Conservation (phyloP, 2,329 filamentous ascomycete species). For the Karstenula rhodostoma region DNA sequence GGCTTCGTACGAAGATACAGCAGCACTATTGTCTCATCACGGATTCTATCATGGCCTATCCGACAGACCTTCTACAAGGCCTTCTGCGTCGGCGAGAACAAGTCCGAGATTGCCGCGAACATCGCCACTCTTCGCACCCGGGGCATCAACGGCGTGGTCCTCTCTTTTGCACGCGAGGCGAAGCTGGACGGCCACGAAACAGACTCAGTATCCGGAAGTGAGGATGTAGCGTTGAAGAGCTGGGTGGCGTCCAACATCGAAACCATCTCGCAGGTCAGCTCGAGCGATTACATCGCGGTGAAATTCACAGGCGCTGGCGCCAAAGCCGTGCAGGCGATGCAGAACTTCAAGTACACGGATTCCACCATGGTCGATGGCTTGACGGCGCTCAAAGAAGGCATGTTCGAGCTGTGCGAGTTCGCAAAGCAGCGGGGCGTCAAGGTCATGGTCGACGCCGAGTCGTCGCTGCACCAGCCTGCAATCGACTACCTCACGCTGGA, state of each 20-base stretch:
- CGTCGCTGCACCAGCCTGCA: conserved; percentile 8
- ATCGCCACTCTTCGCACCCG: conserved; percentile 10
- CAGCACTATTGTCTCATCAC: conserved; percentile 8
- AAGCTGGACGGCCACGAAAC: conserved; percentile 3
- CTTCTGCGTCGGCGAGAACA: conserved; percentile 12
- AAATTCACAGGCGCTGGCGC: conserved; percentile 5
- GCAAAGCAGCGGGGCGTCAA: conserved; percentile 12
- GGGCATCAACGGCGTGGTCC: conserved; percentile 13
- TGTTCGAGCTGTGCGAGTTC: conserved; percentile 13
- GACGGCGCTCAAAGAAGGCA: conserved; percentile 6
- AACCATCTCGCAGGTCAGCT: conserved; percentile 9
- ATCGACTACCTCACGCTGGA: conserved; percentile 11
- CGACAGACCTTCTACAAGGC: conserved; percentile 11
- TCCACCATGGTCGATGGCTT: neutral
- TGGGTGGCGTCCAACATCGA: conserved; percentile 11
- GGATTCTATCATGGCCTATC: conserved; percentile 11
- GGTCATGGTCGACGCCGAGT: conserved; percentile 12
- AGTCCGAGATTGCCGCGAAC: conserved; percentile 13
- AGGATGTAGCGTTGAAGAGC: conserved; percentile 8
- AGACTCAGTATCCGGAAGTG: neutral
- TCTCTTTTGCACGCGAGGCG: conserved; percentile 12
- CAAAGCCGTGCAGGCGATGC: conserved; percentile 10
- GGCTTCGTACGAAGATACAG: conserved; percentile 11
- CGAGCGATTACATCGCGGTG: conserved; percentile 11
- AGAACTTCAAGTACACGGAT: conserved; percentile 8